Base-by-base conservation (phyloP, 106 monocot genomes). In the Platanthera guangdongensis region DNA sequence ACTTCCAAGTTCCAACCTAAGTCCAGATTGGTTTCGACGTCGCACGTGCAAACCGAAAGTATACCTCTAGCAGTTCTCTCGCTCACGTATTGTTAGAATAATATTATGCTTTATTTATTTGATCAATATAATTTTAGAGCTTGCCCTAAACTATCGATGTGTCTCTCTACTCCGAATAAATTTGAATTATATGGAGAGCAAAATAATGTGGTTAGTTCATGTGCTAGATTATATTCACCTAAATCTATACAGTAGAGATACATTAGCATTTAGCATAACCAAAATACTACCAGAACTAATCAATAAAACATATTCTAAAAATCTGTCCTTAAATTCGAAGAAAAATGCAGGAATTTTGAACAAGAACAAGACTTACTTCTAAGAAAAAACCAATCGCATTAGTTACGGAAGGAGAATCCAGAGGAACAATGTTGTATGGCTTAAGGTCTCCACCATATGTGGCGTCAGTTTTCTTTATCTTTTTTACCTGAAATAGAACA, bases 371-470 rank as follows among this genome's bases (percentile, higher is more conserved):
- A 57, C 81, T 32, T 87, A 99, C 99, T 85, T 99, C 99, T 13
- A 92, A 91, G 71, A 99, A 94, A 68, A 88, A 92, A 63, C 91
- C 86, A 78, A 99, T 85, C 51, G 83, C 86, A 84, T 99, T 94
- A 57, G 92, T 82, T 52, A 94, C 65, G 47, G 99, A 94, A n/a
- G 92, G 90, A 15, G 94, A 94, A 83, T 99, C 99, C 81, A 99
- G 85, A 53, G 99, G 94, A 74, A 99, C 90, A 82, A 99, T 99
- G 73, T 99, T 99, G 84, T 99, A 99, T 49, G 94, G 85, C n/a
- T 84, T 84, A 52, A 92, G 86, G 72, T 94, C 94, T 65, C 88
- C 97, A 75, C 85, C 80, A 47, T 91, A 57, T 74, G 84, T 84
- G 50, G 81, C 93, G 76, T 97, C 97, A 76, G 92, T 86, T 83